Percentiles rank a stretch among this genome's conserved stretches.
Evolutionary conservation across 345 rosid species (phyloP).

Genomic region (Pugionium dolabratum): DNA sequence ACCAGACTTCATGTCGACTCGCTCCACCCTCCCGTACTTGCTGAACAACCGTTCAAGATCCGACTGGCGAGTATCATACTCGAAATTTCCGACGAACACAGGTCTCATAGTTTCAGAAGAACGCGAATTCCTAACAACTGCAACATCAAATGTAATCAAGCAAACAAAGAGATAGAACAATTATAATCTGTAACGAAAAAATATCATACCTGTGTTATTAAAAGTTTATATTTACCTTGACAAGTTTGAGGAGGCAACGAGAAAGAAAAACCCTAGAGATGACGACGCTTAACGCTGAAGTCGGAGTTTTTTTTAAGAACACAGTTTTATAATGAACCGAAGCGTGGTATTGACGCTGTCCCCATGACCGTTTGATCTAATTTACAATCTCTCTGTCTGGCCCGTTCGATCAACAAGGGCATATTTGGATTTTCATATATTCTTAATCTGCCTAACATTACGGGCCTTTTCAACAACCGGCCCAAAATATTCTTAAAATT

Average conservation of each 20-base stretch:
- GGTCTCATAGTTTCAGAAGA: slow-evolving; percentile 51
- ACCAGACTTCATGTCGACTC: slow-evolving; percentile 96
- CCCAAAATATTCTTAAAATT: slow-evolving; percentile 7
- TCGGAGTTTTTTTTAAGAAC: not conserved
- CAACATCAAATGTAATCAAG: not conserved
- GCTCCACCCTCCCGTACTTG: slow-evolving; percentile 77
- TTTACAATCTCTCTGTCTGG: not conserved
- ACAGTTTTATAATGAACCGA: not conserved
- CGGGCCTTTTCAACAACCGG: slow-evolving; percentile 14
- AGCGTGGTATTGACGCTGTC: slow-evolving; percentile 23
- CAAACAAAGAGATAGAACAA: not conserved
- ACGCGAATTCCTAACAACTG: not conserved
- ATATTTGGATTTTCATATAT: not conserved
- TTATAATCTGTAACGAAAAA: too few species aligned
- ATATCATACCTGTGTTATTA: too few species aligned
- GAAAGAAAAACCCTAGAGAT: slow-evolving; percentile 27
- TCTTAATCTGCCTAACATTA: too few species aligned
- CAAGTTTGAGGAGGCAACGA: not conserved
- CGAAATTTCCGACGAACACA: slow-evolving; percentile 76
- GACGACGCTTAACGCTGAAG: slow-evolving; percentile 16
- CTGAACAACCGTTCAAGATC: slow-evolving; percentile 74
- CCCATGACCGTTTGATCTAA: slow-evolving; percentile 14
- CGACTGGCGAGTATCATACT: slow-evolving; percentile 77
- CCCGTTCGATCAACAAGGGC: slow-evolving; percentile 7
- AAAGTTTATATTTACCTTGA: slow-evolving; percentile 3